These are phyloP conservation scores for Anisodus acutangulus DNA, from an alignment of 257 asterid genomes.

Conservation along the genomic window DNA sequence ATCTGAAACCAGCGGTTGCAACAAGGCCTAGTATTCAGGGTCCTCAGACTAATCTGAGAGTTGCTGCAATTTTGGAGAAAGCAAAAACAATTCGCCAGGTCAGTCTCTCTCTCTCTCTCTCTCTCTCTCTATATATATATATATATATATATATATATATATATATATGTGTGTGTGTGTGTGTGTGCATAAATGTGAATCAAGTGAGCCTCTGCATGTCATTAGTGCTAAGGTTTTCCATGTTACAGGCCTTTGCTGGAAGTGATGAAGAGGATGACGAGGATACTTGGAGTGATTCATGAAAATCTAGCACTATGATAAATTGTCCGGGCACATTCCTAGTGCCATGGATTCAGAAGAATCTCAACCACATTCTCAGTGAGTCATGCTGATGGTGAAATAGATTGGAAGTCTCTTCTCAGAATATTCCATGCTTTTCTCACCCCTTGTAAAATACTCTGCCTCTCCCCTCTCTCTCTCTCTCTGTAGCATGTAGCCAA, in stretches of 20 bases:
- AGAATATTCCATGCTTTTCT: not conserved
- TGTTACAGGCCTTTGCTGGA: slow-evolving; percentile 78
- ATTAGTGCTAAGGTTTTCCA: slow-evolving; percentile 26
- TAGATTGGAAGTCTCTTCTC: slow-evolving; percentile 21
- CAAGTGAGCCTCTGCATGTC: slow-evolving; percentile 11
- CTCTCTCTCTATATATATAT: too few species aligned
- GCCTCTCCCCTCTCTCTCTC: not conserved
- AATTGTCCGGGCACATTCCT: slow-evolving; percentile 22
- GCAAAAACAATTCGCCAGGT: slow-evolving; percentile 96
- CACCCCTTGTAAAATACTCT: slow-evolving; percentile 20
- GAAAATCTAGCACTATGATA: slow-evolving; percentile 36
- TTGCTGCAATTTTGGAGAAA: slow-evolving; percentile 85
- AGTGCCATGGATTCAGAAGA: slow-evolving; percentile 18
- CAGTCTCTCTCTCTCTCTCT: slow-evolving; percentile 30
- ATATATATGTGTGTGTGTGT: too few species aligned
- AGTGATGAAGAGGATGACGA: slow-evolving; percentile 86
- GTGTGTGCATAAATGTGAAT: not conserved
- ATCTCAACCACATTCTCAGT: not conserved
- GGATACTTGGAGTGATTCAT: slow-evolving; percentile 83
- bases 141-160: too few species aligned
- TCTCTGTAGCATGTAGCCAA: slow-evolving; percentile 17
- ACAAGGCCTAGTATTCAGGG: slow-evolving; percentile 73
- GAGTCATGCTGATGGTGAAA: slow-evolving; percentile 12
- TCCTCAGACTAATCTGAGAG: slow-evolving; percentile 74
- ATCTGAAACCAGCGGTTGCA: slow-evolving; percentile 69